Base-by-base conservation (phyloP, 345 rosid genomes). In the Physaria fendleri region DNA sequence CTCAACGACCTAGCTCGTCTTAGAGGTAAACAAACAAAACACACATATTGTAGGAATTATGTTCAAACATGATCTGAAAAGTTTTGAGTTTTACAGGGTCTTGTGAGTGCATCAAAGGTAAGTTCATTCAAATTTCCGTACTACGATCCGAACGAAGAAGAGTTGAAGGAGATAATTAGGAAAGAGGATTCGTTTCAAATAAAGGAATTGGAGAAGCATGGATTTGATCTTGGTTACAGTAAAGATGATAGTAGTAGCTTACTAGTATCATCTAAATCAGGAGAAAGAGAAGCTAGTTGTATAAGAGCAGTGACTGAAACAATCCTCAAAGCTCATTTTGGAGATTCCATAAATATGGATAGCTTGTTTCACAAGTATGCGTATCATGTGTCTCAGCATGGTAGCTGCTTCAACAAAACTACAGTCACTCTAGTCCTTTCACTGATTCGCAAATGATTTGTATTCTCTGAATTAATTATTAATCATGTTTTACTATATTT, bases 241-340 rank as follows among this genome's bases (percentile, higher is more conserved):
- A 49, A 32, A 8, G 34, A 34, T 11, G 55, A 23, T 29, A n/a
- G n/a, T n/a, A n/a, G n/a, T 8, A 39, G 57, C 21, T 25, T 27
- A 67, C 69, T n/a, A n/a, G n/a, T 11, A 71, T 34, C 33, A 29
- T 11, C 8, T 29, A 29, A 1, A 29, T 0, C 33, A 29, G 23
- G 21, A 15, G 30, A 34, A 32, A 15, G 30, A 15, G 74, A 77
- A 24, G 81, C 80, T 0, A 48, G 14, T 52, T 72, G 74, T 61
- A 63, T 81, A 14, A 79, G 86, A 55, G 82, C 90, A 1, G 90
- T 72, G 61, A 59, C 74, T 4, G 90, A 84, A 49, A 83, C 81
- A 0, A 52, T 83, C 67, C 80, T 80, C 5, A 27, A 71, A 8
- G 65, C 65, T 51, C 86, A 83, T 20, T 83, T 81, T 15, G 79